Evolutionary conservation across 768 basidiomycete species (phyloP).

Genomic region (Suillus subalutaceus): DNA sequence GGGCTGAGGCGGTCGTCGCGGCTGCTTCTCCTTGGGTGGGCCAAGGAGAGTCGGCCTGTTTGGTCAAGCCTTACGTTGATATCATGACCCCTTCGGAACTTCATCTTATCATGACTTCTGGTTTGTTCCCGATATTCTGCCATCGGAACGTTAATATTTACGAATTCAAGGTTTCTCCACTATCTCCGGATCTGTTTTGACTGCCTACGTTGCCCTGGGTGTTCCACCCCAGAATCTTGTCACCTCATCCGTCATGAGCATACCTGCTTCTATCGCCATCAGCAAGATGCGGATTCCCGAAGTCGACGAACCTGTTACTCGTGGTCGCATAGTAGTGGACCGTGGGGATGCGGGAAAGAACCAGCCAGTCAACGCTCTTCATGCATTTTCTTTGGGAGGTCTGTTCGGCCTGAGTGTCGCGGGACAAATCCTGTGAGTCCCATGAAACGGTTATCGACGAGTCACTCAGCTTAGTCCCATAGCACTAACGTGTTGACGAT

Average conservation of each 20-base stretch:
- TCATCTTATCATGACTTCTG: conserved; percentile 88
- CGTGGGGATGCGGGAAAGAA: conserved; percentile 66
- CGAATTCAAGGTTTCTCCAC: conserved; percentile 69
- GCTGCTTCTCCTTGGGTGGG: conserved; percentile 94
- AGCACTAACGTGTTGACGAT: conserved; percentile 87
- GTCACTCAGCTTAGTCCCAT: conserved; percentile 14
- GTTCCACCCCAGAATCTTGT: conserved; percentile 80
- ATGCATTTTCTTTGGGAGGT: conserved; percentile 88
- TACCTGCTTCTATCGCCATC: conserved; percentile 92
- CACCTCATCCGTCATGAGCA: conserved; percentile 93
- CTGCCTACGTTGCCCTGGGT: conserved; percentile 79
- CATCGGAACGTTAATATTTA: conserved; percentile 11
- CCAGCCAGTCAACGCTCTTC: conserved; percentile 75
- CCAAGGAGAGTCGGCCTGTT: conserved; percentile 86
- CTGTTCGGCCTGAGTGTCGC: conserved; percentile 85
- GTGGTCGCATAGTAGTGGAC: conserved; percentile 78
- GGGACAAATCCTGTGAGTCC: conserved; percentile 77
- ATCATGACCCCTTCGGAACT: conserved; percentile 85
- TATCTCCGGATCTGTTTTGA: conserved; percentile 88
- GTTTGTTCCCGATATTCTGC: conserved; percentile 32
- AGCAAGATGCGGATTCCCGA: conserved; percentile 88
- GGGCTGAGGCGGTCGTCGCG: conserved; percentile 92
- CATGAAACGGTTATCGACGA: conserved; percentile 9
- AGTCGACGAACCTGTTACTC: conserved; percentile 82
- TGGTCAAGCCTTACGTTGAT: conserved; percentile 84